A percentile compares a stretch with the other conserved stretches of the same genome.
phyloP scores from a whole-genome alignment of 768 basidiomycete genomes.

The Boletus vinaceobasis region DNA sequence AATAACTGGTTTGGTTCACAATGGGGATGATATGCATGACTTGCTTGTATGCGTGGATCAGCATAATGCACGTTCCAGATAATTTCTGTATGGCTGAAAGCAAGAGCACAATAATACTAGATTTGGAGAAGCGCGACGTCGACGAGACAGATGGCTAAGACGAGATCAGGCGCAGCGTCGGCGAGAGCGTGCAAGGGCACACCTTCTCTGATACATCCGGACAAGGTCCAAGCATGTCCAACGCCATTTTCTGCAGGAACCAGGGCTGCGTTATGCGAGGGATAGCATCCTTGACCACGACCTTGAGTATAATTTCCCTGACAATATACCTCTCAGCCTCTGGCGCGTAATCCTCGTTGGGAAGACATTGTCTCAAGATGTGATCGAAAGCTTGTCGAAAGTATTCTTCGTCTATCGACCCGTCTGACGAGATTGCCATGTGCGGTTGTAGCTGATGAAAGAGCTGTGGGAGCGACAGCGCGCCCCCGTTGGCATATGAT shows the following conservation, averaged over 20 bases:
- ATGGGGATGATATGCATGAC: slow-evolving; percentile 60
- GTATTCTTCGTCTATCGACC: slow-evolving; percentile 69
- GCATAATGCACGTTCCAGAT: slow-evolving; percentile 63
- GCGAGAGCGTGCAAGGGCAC: background rate
- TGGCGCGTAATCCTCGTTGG: slow-evolving; percentile 73
- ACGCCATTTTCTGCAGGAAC: slow-evolving; percentile 75
- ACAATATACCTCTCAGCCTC: slow-evolving; percentile 73
- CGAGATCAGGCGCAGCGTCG: background rate
- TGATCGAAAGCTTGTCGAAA: slow-evolving; percentile 77
- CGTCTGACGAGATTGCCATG: slow-evolving; percentile 69
- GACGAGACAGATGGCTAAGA: slow-evolving; percentile 20
- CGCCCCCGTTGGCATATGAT: slow-evolving; percentile 68
- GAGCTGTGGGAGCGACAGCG: slow-evolving; percentile 57
- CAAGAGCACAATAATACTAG: slow-evolving; percentile 60
- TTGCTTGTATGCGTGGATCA: slow-evolving; percentile 68
- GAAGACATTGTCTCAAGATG: slow-evolving; percentile 69
- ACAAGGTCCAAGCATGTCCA: slow-evolving; percentile 60
- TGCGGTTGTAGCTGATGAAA: slow-evolving; percentile 86
- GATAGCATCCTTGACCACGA: slow-evolving; percentile 64
- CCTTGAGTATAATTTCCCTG: slow-evolving; percentile 79
- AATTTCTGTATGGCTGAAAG: slow-evolving; percentile 73
- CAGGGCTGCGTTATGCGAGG: slow-evolving; percentile 81
- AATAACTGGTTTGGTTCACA: slow-evolving; percentile 46
- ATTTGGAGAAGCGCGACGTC: slow-evolving; percentile 38
- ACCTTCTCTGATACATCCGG: slow-evolving; percentile 28